Base-by-base conservation (phyloP, 192 early-diverging fungal species). In the Gamsiella multidivaricata region DNA sequence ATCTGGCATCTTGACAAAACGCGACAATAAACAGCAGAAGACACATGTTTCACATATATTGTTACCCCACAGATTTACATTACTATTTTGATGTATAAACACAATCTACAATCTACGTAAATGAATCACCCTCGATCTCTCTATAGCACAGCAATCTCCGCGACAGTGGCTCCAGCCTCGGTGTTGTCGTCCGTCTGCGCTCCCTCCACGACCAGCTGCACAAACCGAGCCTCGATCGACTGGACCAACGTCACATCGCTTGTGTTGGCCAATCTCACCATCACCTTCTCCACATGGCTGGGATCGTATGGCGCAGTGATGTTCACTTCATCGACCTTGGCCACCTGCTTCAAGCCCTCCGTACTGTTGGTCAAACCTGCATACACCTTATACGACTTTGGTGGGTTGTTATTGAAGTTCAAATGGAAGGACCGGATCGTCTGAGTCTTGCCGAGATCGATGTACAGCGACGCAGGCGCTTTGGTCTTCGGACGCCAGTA, bases 361-460 rank as follows among this genome's bases (percentile, higher is more conserved):
- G 49, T 55, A 10, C 17, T 60, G 23, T 69, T 59, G 9, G 34
- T 45, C 3, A 14, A 25, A 31, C 76, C 67, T 2, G 68, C 76
- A 28, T 60, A 61, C 7, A 79, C 50, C 10, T 54, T 46, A 37
- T 79, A 79, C 18, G 41, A 56, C 2, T 7, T 36, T n/a, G 76
- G 76, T 2, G 76, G 76, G 67, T 65, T 79, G 20, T 64, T 37
- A 41, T 79, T 70, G 39, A 79, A 79, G 47, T 79, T 79, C 50
- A 79, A 65, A 54, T 79, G 76, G 61, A 79, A 60, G 17, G 32
- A 53, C 45, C 39, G 43, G 60, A 79, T 69, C 9, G 52, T 54
- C 54, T 79, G 66, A 12, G 22, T 15, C 20, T 49, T 58, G 17
- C 75, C 75, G 11, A 79, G 61, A 18, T 79, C 75, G 20, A 79